Percentiles rank a stretch among this genome's conserved stretches.
Conservation (phyloP, 192 early-diverging fungal genomes). For the Coemansia sp. region DNA sequence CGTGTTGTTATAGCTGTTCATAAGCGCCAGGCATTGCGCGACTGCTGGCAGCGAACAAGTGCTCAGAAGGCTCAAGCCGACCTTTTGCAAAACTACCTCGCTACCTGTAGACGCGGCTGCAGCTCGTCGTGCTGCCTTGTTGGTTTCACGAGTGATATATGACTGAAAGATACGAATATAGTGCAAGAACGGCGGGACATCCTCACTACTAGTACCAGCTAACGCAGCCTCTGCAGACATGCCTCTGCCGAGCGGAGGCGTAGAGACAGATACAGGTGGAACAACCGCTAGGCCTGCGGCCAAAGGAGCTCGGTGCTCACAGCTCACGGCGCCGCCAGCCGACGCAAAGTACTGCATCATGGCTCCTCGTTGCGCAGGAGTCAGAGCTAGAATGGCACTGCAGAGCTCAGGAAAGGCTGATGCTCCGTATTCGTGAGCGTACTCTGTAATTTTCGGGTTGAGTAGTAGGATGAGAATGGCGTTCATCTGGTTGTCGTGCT, state of each 20-base stretch:
- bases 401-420: slow-evolving; percentile 47
- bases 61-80: slow-evolving; percentile 30
- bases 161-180: slow-evolving; percentile 35
- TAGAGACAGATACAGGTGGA: neutral
- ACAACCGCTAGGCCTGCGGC: neutral
- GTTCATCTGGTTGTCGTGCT: slow-evolving; percentile 43
- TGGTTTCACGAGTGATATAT: slow-evolving; percentile 36
- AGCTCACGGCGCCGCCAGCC: neutral
- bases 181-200: slow-evolving; percentile 16
- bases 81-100: slow-evolving; percentile 24
- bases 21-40: slow-evolving; percentile 30
- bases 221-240: neutral
- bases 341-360: slow-evolving; percentile 44
- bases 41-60: slow-evolving; percentile 25
- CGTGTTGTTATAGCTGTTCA: slow-evolving; percentile 64
- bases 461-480: slow-evolving; percentile 46
- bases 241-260: neutral
- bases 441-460: slow-evolving; percentile 42
- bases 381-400: slow-evolving; percentile 30
- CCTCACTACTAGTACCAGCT: neutral
- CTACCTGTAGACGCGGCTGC: neutral
- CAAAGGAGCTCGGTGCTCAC: neutral
- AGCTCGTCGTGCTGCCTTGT: slow-evolving; percentile 16
- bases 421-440: slow-evolving; percentile 18
- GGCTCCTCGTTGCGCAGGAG: slow-evolving; percentile 17